Conservation (phyloP, 129 eudicot species). For the Artemisia annua region DNA sequence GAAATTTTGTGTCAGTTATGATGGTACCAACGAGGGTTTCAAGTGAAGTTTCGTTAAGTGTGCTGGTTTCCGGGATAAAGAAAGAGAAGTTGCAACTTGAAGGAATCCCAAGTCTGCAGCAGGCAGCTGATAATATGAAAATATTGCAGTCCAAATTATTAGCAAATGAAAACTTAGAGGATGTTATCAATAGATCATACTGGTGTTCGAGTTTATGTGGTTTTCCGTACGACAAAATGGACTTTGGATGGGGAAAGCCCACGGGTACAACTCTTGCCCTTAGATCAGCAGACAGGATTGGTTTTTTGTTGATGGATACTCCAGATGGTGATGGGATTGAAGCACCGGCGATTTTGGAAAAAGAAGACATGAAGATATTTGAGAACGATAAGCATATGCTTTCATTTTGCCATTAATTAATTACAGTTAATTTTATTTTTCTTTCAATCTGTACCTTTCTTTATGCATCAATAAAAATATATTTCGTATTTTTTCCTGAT, state of each 20-base stretch:
- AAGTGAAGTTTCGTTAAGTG: not conserved
- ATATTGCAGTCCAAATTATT: not conserved
- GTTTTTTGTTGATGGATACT: not conserved
- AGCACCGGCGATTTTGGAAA: not conserved
- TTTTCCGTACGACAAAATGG: not conserved
- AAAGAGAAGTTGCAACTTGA: not conserved
- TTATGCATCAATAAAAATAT: no score
- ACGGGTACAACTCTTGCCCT: not conserved
- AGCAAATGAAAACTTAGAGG: not conserved
- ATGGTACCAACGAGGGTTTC: not conserved
- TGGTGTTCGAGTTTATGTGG: not conserved
- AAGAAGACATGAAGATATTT: not conserved
- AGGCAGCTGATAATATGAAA: not conserved
- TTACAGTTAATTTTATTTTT: no score
- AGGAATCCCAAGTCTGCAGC: not conserved
- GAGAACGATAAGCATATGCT: not conserved
- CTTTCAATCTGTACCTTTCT: no score
- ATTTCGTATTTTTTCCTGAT: no score
- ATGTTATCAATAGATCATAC: not conserved
- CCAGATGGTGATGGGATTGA: not conserved
- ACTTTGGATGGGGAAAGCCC: constrained; percentile 3
- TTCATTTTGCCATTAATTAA: not conserved
- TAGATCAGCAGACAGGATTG: not conserved
- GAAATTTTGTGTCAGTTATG: not conserved
- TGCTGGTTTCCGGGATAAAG: not conserved